Evolutionary conservation across 345 rosid species (phyloP).

Genomic region (Mercurialis annua): DNA sequence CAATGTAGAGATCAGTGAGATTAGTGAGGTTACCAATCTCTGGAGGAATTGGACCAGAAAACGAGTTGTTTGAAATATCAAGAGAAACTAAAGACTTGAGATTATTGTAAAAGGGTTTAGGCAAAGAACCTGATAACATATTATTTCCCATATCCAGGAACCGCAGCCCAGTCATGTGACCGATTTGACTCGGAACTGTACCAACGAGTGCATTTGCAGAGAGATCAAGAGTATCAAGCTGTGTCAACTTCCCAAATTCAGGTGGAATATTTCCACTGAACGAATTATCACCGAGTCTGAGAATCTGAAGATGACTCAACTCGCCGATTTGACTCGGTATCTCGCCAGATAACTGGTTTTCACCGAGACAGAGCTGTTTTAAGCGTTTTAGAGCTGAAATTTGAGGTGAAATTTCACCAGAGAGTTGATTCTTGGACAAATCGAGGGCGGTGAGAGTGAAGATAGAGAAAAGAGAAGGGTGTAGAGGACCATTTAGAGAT

Average conservation of each 20-base stretch:
- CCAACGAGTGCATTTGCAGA: conserved; percentile 59
- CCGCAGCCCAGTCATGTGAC: conserved; percentile 41
- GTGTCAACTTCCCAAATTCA: conserved; percentile 40
- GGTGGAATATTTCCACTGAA: conserved; percentile 56
- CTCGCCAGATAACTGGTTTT: conserved; percentile 43
- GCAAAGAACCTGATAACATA: conserved; percentile 57
- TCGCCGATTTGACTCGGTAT: conserved; percentile 39
- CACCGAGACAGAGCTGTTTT: conserved; percentile 34
- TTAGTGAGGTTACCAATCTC: conserved; percentile 52
- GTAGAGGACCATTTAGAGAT: conserved; percentile 44
- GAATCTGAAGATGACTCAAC: conserved; percentile 34
- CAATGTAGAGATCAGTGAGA: conserved; percentile 69
- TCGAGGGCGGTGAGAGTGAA: conserved; percentile 49
- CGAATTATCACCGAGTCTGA: conserved; percentile 40
- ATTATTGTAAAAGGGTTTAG: conserved; percentile 36
- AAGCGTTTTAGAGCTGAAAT: conserved; percentile 30
- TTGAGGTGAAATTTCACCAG: conserved; percentile 38
- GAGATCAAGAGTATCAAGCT: conserved; percentile 57
- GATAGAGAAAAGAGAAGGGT: conserved; percentile 53
- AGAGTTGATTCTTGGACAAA: conserved; percentile 48
- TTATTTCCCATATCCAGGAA: conserved; percentile 66
- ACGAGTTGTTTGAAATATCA: conserved; percentile 70
- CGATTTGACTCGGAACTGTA: conserved; percentile 43
- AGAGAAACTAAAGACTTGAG: conserved; percentile 49
- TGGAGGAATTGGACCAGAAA: conserved; percentile 54